Percentiles rank a stretch among this genome's conserved stretches.
These are phyloP conservation scores for Pseudogymnoascus sp. DNA, from an alignment of 2,329 filamentous ascomycete genomes.

Conservation along the genomic window DNA sequence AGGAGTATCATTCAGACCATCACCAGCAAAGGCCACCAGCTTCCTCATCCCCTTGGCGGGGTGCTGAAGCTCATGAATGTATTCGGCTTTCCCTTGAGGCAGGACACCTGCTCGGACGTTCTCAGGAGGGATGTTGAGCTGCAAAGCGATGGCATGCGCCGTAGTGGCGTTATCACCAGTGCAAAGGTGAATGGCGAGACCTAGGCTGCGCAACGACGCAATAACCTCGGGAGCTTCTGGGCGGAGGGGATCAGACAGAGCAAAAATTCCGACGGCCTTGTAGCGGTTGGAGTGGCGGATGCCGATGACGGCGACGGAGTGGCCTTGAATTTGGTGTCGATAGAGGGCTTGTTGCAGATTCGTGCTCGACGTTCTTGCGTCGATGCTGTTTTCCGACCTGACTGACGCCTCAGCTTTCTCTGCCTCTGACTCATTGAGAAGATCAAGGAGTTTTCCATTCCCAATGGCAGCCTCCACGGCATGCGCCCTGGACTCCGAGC, in stretches of 20 bases:
- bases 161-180: constrained; percentile 54
- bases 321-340: constrained; percentile 30
- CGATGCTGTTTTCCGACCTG: constrained; percentile 32
- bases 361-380: constrained; percentile 48
- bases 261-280: constrained; percentile 43
- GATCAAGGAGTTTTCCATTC: not conserved
- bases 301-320: constrained; percentile 44
- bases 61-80: not conserved
- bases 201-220: constrained; percentile 37
- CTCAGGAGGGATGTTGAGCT: constrained; percentile 45
- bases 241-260: constrained; percentile 51
- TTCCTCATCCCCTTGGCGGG: constrained; percentile 29
- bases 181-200: constrained; percentile 53
- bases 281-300: constrained; percentile 24
- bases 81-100: not conserved
- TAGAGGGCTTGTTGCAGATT: constrained; percentile 23
- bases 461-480: not conserved
- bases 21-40: constrained; percentile 72
- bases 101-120: constrained; percentile 53
- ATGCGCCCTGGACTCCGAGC: not conserved
- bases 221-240: constrained; percentile 45
- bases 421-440: constrained; percentile 20
- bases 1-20: constrained; percentile 83
- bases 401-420: constrained; percentile 36
- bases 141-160: constrained; percentile 47